These are phyloP conservation scores for Prunus yedoensis DNA, from an alignment of 331 rosid genomes.

Conservation along the genomic window DNA sequence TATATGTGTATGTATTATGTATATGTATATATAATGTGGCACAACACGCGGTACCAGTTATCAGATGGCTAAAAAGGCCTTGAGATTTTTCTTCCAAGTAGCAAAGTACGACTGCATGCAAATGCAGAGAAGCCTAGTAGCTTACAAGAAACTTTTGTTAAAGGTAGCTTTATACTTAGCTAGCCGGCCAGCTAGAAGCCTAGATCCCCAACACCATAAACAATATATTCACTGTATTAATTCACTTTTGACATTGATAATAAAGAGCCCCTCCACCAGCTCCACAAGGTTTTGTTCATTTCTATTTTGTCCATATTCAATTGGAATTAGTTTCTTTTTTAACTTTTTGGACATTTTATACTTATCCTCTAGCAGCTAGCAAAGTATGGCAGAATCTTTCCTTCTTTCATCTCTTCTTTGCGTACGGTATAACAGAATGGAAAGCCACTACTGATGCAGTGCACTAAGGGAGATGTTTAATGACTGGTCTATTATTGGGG, in stretches of 20 bases:
- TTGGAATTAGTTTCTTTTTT: background rate
- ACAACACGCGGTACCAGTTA: slow-evolving; percentile 1
- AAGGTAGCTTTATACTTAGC: background rate
- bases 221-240: background rate
- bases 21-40: slow-evolving; percentile 16
- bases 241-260: slow-evolving; percentile 10
- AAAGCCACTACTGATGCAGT: background rate
- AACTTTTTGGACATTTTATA: slow-evolving; percentile 19
- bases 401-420: background rate
- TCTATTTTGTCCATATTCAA: slow-evolving; percentile 16
- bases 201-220: background rate
- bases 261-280: slow-evolving; percentile 24
- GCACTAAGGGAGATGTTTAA: too few relatives aligned
- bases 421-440: slow-evolving; percentile 20
- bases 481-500: too few relatives aligned
- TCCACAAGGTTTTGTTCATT: background rate
- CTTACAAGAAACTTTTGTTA: background rate
- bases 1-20: too few relatives aligned
- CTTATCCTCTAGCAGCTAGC: slow-evolving; percentile 37
- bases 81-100: slow-evolving; percentile 1
- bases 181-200: background rate
- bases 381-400: slow-evolving; percentile 40
- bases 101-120: background rate
- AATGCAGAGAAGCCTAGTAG: too few relatives aligned
- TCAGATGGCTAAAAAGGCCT: background rate